Percentiles rank a stretch among this genome's conserved stretches.
These are phyloP conservation scores for Henningerozyma blattae DNA, from an alignment of 805 yeast genomes.

Conservation along the genomic window DNA sequence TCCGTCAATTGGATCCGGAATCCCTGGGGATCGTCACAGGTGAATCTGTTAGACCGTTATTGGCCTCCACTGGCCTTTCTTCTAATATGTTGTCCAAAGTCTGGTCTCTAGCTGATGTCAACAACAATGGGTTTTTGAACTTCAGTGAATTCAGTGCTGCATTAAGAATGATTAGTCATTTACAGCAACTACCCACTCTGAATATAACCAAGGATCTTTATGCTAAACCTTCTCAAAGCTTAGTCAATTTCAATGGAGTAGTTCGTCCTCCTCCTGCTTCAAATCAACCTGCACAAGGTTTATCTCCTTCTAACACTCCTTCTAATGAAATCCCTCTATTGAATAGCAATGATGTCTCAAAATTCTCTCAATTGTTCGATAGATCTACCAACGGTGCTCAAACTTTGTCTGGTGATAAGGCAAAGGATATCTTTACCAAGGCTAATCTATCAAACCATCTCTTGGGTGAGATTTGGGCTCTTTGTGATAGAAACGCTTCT, in stretches of 20 bases:
- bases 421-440: conserved; percentile 77
- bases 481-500: conserved; percentile 64
- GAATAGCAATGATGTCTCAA: conserved; percentile 43
- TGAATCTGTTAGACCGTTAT: conserved; percentile 66
- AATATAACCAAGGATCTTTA: conserved; percentile 35
- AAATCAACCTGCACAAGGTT: conserved; percentile 7
- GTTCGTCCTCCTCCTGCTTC: conserved; percentile 58
- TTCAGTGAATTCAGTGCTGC: conserved; percentile 76
- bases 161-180: conserved; percentile 78
- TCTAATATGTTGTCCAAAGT: conserved; percentile 73
- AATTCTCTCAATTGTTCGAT: conserved; percentile 61
- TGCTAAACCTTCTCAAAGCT: conserved; percentile 13
- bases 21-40: conserved; percentile 78
- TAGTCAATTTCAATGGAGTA: conserved; percentile 36
- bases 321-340: conserved; percentile 35
- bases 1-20: conserved; percentile 70
- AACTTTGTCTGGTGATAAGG: conserved; percentile 61
- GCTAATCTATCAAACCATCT: conserved; percentile 71
- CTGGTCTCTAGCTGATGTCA: conserved; percentile 91
- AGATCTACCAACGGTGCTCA: conserved; percentile 41
- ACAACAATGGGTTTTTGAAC: conserved; percentile 73
- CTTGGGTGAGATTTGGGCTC: conserved; percentile 79
- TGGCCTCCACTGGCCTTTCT: conserved; percentile 77
- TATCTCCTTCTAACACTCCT: conserved; percentile 4
- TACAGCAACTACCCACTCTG: conserved; percentile 49